Conservation (phyloP, 768 basidiomycete species). For the Lentinula raphanica region DNA sequence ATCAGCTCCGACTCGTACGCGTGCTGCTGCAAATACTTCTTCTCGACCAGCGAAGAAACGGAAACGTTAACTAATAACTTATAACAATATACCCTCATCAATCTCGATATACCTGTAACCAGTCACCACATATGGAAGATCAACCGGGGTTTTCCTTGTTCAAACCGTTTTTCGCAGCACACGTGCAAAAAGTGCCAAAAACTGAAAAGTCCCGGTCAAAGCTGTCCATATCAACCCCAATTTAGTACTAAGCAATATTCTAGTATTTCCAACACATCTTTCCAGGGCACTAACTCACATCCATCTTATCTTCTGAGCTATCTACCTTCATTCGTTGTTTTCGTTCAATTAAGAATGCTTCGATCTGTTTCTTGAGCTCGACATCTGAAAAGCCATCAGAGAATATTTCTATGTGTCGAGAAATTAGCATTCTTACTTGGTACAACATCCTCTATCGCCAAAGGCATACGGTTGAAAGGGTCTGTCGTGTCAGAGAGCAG, state of each 20-base stretch:
- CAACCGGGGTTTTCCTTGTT: not conserved
- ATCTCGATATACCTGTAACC: not conserved
- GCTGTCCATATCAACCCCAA: not conserved
- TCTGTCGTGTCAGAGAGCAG: conserved; percentile 87
- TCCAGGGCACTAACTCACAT: not conserved
- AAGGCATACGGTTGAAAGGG: conserved; percentile 90
- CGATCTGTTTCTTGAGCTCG: conserved; percentile 72
- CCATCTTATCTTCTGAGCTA: not conserved
- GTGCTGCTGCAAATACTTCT: conserved; percentile 25
- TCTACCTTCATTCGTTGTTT: conserved; percentile 31
- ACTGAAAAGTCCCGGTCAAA: too few relatives aligned
- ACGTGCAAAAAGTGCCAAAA: too few relatives aligned
- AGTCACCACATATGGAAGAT: too few relatives aligned
- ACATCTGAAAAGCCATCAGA: conserved; percentile 35
- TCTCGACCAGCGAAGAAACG: conserved; percentile 39
- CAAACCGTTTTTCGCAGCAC: not conserved
- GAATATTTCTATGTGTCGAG: conserved; percentile 8
- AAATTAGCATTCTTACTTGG: conserved; percentile 46
- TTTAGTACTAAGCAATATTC: not conserved
- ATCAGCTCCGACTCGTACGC: conserved; percentile 23
- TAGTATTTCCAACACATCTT: not conserved
- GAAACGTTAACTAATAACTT: conserved; percentile 30
- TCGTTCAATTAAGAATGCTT: conserved; percentile 61
- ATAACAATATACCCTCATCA: not conserved
- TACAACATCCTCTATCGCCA: conserved; percentile 73